A percentile compares a stretch with the other conserved stretches of the same genome.
Conservation (phyloP, 164 flowering plant genomes). For the Akebia trifoliata region DNA sequence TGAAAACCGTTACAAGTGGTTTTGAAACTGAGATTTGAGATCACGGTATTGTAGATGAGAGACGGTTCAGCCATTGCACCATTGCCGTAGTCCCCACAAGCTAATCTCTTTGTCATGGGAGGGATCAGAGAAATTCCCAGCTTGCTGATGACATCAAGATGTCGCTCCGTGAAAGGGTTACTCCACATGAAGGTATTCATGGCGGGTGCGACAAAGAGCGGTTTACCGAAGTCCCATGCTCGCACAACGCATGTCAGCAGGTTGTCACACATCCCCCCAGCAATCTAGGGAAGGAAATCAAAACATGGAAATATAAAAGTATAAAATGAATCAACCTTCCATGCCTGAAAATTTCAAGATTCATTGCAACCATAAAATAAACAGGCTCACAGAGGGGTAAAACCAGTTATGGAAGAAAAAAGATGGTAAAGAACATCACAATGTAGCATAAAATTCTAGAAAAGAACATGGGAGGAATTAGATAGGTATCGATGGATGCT, state of each 20-base stretch:
- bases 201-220: conserved; percentile 80
- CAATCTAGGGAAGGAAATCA: conserved; percentile 38
- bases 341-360: too few relatives aligned
- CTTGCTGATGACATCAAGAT: conserved; percentile 55
- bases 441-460: neutral
- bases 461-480: neutral
- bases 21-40: conserved; percentile 46
- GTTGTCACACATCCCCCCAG: conserved; percentile 88
- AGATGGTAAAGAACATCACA: neutral
- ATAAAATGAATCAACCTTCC: neutral
- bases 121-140: conserved; percentile 73
- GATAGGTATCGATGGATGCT: neutral
- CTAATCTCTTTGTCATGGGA: conserved; percentile 67
- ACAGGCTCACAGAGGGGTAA: neutral
- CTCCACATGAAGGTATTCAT: conserved; percentile 95
- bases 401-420: neutral
- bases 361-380: neutral
- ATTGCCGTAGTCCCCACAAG: conserved; percentile 80
- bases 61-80: conserved; percentile 94
- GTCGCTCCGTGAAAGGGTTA: conserved; percentile 75
- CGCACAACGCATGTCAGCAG: conserved; percentile 77
- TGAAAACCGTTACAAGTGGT: conserved; percentile 10
- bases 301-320: neutral
- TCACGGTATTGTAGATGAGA: conserved; percentile 56
- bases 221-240: conserved; percentile 88